phyloP scores from a whole-genome alignment of 441 rosid genomes.

The Gossypium schwendimanii region DNA sequence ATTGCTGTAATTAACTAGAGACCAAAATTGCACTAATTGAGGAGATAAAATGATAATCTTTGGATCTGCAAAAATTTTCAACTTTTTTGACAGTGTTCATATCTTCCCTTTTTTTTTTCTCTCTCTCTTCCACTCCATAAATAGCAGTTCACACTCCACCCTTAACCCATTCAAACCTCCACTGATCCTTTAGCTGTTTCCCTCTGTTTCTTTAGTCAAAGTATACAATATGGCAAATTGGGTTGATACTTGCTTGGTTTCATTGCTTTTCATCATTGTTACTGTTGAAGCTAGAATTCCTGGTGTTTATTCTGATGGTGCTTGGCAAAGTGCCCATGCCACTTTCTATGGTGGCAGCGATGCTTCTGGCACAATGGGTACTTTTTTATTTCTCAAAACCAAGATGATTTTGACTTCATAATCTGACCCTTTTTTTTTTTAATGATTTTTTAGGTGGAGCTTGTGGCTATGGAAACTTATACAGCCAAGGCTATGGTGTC shows the following conservation, averaged over 20 bases:
- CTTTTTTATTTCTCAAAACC: not conserved
- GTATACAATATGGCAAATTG: conserved; percentile 20
- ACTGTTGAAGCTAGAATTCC: conserved; percentile 46
- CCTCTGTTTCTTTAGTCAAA: not conserved
- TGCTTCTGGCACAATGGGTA: conserved; percentile 90
- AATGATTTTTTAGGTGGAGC: conserved; percentile 49
- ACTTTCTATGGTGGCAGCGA: conserved; percentile 78
- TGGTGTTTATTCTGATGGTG: conserved; percentile 39
- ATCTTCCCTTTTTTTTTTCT: not conserved
- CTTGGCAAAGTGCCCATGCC: conserved; percentile 75
- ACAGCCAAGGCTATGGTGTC: conserved; percentile 86
- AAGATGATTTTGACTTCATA: not conserved
- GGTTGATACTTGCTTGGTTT: conserved; percentile 5
- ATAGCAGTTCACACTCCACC: conserved; percentile 27
- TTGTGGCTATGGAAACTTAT: conserved; percentile 72
- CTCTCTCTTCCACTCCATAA: conserved; percentile 29
- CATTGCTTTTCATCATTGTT: conserved; percentile 13
- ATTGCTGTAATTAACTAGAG: conserved; percentile 1
- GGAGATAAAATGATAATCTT: conserved; percentile 24
- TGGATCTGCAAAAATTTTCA: not conserved
- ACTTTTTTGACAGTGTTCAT: conserved; percentile 26
- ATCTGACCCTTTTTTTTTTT: not conserved
- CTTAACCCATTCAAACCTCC: conserved; percentile 9
- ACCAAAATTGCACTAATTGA: conserved; percentile 30
- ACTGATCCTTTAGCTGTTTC: not conserved